phyloP scores from a whole-genome alignment of 2,329 filamentous ascomycete genomes.

The Exophiala dermatitidis region DNA sequence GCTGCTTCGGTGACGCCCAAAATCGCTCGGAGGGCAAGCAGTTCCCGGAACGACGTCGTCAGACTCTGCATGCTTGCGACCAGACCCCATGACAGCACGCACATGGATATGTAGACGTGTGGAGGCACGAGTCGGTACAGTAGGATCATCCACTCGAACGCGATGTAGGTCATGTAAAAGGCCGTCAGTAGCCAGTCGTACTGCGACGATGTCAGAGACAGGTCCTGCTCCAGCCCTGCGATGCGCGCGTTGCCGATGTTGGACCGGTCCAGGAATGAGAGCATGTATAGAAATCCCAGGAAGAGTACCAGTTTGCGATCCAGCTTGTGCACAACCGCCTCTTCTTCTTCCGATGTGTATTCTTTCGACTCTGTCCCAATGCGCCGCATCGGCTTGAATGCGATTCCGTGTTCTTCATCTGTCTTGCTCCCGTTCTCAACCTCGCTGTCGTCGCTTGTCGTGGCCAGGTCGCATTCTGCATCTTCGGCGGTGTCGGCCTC shows the following conservation, averaged over 20 bases:
- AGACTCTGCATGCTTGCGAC: constrained; percentile 56
- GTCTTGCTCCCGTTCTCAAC: constrained; percentile 2
- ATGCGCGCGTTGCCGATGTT: constrained; percentile 61
- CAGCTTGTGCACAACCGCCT: constrained; percentile 62
- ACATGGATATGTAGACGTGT: constrained; percentile 53
- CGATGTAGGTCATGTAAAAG: constrained; percentile 59
- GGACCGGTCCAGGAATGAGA: constrained; percentile 78
- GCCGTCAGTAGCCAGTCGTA: constrained; percentile 57
- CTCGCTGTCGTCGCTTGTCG: neutral
- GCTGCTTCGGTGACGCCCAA: constrained; percentile 55
- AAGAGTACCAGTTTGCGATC: constrained; percentile 73
- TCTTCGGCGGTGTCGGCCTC: too few relatives aligned
- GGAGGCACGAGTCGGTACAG: constrained; percentile 55
- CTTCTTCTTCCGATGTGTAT: constrained; percentile 63
- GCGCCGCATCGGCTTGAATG: constrained; percentile 5
- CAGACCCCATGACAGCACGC: constrained; percentile 69
- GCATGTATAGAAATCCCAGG: constrained; percentile 71
- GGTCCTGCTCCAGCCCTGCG: constrained; percentile 50
- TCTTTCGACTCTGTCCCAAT: constrained; percentile 46
- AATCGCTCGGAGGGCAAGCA: constrained; percentile 33
- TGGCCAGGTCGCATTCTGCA: too few relatives aligned
- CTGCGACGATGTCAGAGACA: constrained; percentile 48
- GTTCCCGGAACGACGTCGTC: constrained; percentile 51
- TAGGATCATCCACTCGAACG: constrained; percentile 61
- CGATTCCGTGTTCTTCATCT: constrained; percentile 9